Percentiles rank a stretch among this genome's conserved stretches.
Conservation (phyloP, 2,329 filamentous ascomycete genomes). For the Hypoxylon sp. region DNA sequence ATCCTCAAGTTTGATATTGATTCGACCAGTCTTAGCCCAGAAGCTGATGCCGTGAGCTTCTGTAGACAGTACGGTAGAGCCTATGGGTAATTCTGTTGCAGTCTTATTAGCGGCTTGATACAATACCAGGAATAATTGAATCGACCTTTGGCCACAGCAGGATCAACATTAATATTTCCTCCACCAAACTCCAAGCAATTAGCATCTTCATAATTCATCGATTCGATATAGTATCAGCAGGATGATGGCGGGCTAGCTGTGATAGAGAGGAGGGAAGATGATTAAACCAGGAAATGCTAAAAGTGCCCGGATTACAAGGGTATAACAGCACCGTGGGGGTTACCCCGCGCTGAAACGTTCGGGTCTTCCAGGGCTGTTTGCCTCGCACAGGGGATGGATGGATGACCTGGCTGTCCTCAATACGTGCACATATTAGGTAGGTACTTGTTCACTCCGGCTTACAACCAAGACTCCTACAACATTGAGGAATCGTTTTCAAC, state of each 20-base stretch:
- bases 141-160: not conserved
- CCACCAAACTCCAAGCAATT: not conserved
- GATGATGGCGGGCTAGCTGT: not conserved
- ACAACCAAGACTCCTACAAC: no score
- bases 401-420: no score
- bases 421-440: no score
- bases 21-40: constrained; percentile 1
- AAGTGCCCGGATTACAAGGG: no score
- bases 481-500: no score
- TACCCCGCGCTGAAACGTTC: no score
- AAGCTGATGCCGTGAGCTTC: constrained; percentile 4
- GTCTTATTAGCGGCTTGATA: not conserved
- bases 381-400: no score
- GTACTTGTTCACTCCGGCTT: no score
- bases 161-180: not conserved
- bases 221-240: not conserved
- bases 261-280: not conserved
- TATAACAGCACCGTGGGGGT: no score
- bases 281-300: no score
- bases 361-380: no score
- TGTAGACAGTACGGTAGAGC: not conserved
- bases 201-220: not conserved
- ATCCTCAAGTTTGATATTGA: constrained; percentile 5
- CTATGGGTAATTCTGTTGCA: not conserved
- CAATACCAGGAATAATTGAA: not conserved